Base-by-base conservation (phyloP, 202 grass and related monocot genomes). In the Setaria italica region DNA sequence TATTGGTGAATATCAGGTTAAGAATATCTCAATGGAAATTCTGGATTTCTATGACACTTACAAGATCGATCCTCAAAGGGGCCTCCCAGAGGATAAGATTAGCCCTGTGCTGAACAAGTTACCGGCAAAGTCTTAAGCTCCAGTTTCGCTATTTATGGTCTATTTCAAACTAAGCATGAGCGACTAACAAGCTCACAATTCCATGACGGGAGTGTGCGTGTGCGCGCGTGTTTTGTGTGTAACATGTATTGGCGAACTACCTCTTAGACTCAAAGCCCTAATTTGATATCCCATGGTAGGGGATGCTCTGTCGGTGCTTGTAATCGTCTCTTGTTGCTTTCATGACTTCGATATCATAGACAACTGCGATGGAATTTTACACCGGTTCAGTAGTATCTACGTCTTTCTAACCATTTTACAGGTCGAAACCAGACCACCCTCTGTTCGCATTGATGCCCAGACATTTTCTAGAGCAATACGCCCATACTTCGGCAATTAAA, bases 11-110 rank as follows among this genome's bases (percentile, higher is more conserved):
- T 45, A 64, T 45, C 73, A 97, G 92, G 92, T 97, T 51, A 95
- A 97, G 70, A 97, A 93, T 60, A 97, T 95, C 39, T 84, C 95
- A 21, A 99, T 93, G 89, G 94, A 96, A 83, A 94, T 96, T 82
- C 48, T 99, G 56, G 92, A 96, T 74, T 99, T 99, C 85, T 99
- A 96, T 0, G 97, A 96, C 62, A 92, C 89, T 17, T 93, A 89
- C 89, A 90, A 86, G 82, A 85, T 90, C 79, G 97, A 99, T 67
- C 60, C 75, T 2, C 86, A 90, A 35, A 94, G 83, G 15, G 94
- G 87, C 9, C 37, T 96, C 58, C 83, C 85, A 13, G 91, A 96
- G 45, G 97, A 99, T 4, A 92, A 88, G 82, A 96, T 99, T 25
- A 90, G 75, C 85, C 86, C 87, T 62, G 89, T 94, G 69, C 90